These are phyloP conservation scores for Przewalskia tangutica DNA, from an alignment of 257 asterid genomes.

Conservation along the genomic window DNA sequence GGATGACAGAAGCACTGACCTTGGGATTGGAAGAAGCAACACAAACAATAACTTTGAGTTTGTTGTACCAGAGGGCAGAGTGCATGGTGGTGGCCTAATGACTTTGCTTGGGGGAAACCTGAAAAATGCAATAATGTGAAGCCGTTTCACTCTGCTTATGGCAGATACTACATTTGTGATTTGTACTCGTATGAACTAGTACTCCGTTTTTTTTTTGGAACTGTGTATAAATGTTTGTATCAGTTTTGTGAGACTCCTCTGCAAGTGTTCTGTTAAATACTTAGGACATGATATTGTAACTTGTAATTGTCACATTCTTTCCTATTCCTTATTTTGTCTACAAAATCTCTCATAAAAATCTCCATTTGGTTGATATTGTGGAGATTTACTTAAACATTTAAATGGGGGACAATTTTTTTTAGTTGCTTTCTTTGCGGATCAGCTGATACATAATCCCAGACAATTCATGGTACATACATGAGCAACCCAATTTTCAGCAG, in stretches of 20 bases:
- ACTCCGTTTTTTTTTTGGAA: conserved; percentile 7
- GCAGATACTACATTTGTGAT: background rate
- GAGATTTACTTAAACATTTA: no score
- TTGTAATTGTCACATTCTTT: background rate
- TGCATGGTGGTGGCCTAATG: conserved; percentile 91
- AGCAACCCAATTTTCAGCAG: no score
- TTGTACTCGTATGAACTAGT: conserved; percentile 5
- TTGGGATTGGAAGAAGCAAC: conserved; percentile 5
- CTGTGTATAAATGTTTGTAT: conserved; percentile 2
- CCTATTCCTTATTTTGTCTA: background rate
- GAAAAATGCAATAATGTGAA: conserved; percentile 29
- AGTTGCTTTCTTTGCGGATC: background rate
- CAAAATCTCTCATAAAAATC: background rate
- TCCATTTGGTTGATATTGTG: background rate
- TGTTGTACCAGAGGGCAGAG: conserved; percentile 72
- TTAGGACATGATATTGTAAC: conserved; percentile 1
- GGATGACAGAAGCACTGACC: conserved; percentile 25
- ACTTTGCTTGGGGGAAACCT: conserved; percentile 66
- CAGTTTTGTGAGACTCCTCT: background rate
- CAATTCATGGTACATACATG: no score
- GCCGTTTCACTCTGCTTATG: background rate
- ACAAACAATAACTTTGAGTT: conserved; percentile 23
- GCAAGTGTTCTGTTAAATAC: background rate
- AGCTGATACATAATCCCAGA: background rate
- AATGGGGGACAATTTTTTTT: background rate